phyloP scores from a whole-genome alignment of 176 grass and related monocot genomes.

The Juncus inflexus region DNA sequence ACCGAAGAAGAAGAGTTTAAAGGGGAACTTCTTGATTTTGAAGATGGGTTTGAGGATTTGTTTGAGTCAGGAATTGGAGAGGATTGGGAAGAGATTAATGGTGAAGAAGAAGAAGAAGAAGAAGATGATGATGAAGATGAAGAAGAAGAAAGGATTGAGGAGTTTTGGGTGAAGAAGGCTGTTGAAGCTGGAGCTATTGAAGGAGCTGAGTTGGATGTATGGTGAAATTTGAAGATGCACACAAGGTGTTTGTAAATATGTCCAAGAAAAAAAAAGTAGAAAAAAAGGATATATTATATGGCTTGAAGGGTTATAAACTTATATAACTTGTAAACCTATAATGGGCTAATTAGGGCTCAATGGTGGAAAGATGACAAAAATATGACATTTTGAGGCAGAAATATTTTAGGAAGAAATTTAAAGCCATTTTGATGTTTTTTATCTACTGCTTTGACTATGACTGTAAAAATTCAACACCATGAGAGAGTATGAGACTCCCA shows the following conservation, averaged over 20 bases:
- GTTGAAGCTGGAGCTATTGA: constrained; percentile 39
- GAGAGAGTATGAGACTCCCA: too few species aligned
- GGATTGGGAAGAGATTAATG: constrained; percentile 54
- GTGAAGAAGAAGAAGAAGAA: constrained; percentile 23
- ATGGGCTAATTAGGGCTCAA: too few species aligned
- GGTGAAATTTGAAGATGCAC: constrained; percentile 36
- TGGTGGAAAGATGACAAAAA: too few species aligned
- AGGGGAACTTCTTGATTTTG: constrained; percentile 25
- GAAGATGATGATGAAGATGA: constrained; percentile 27
- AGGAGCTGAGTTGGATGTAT: constrained; percentile 45
- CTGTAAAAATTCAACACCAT: too few species aligned
- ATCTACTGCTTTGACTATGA: too few species aligned
- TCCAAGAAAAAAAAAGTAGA: background rate
- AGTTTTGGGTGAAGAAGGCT: constrained; percentile 86
- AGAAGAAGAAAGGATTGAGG: constrained; percentile 41
- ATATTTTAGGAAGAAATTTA: too few species aligned
- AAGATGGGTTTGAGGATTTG: constrained; percentile 53
- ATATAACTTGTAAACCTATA: too few species aligned
- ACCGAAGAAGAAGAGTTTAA: constrained; percentile 23
- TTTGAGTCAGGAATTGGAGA: constrained; percentile 46
- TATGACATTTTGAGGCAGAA: too few species aligned
- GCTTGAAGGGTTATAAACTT: too few species aligned
- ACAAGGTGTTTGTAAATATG: constrained; percentile 6
- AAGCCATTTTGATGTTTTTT: too few species aligned
- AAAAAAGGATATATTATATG: too few species aligned